Evolutionary conservation across 495 filamentous ascomycete species (phyloP).

Genomic region (Tuber indicum): DNA sequence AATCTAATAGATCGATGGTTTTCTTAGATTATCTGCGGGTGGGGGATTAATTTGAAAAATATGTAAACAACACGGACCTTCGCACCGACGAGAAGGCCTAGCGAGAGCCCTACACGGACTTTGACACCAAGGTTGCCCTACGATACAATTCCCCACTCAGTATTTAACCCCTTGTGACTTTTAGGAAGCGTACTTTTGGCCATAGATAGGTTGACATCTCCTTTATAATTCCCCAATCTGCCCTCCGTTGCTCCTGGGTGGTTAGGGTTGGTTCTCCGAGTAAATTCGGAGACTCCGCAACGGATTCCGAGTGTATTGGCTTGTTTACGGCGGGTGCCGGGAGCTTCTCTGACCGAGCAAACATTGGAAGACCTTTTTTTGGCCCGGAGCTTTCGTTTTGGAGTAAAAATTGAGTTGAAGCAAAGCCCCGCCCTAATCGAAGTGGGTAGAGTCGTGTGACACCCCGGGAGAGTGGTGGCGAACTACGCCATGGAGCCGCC

Average conservation of each 20-base stretch:
- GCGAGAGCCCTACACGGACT: slow-evolving; percentile 70
- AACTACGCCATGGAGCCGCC: slow-evolving; percentile 9
- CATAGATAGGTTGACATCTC: slow-evolving; percentile 96
- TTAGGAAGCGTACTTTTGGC: slow-evolving; percentile 61
- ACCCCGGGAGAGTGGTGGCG: slow-evolving; percentile 6
- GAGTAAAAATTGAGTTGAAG: slow-evolving; percentile 8
- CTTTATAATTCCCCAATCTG: slow-evolving; percentile 97
- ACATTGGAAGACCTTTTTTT: not conserved
- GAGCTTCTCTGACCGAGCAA: not conserved
- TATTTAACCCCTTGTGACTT: not conserved
- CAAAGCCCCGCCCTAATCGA: slow-evolving; percentile 15
- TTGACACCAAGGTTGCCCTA: slow-evolving; percentile 73
- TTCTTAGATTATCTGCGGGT: slow-evolving; percentile 8
- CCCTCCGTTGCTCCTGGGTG: slow-evolving; percentile 83
- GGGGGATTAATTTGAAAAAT: not conserved
- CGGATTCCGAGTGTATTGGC: not conserved
- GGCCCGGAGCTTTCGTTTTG: not conserved
- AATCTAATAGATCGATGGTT: slow-evolving; percentile 47
- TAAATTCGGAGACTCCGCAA: slow-evolving; percentile 10
- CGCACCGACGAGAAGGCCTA: slow-evolving; percentile 76
- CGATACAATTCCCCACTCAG: slow-evolving; percentile 23
- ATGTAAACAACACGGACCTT: slow-evolving; percentile 49
- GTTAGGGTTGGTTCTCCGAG: slow-evolving; percentile 38
- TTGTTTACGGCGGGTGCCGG: not conserved
- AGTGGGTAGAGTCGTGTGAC: not conserved